phyloP scores from a whole-genome alignment of 2,329 filamentous ascomycete species.

The Lachnum nothofagi region DNA sequence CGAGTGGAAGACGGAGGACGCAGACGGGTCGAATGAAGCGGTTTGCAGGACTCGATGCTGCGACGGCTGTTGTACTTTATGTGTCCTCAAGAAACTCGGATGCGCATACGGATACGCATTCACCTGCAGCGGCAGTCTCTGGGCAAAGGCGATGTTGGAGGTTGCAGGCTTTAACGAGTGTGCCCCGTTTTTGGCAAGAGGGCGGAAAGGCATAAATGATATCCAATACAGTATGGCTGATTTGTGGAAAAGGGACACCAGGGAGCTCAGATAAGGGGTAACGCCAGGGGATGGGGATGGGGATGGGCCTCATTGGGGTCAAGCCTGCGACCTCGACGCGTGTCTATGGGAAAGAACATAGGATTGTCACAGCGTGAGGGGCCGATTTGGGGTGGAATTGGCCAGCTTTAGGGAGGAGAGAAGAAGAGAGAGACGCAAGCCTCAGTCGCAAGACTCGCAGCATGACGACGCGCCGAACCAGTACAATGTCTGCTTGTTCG shows the following conservation, averaged over 20 bases:
- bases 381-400: not conserved
- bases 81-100: conserved; percentile 30
- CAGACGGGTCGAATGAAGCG: conserved; percentile 21
- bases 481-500: not conserved
- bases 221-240: too few species aligned
- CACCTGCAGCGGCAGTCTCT: too few species aligned
- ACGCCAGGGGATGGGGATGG: conserved; percentile 3
- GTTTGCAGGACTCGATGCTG: conserved; percentile 30
- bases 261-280: too few species aligned
- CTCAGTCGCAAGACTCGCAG: not conserved
- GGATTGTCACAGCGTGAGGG: conserved; percentile 5
- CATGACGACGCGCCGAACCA: too few species aligned
- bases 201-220: conserved; percentile 27
- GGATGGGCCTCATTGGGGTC: conserved; percentile 19
- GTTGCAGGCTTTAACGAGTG: conserved; percentile 28
- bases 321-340: conserved; percentile 20
- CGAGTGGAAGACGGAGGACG: too few species aligned
- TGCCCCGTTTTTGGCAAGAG: conserved; percentile 19
- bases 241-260: too few species aligned
- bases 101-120: too few species aligned
- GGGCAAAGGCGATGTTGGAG: conserved; percentile 14
- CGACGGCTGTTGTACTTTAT: conserved; percentile 29
- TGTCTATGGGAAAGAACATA: conserved; percentile 15
- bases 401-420: conserved; percentile 10
- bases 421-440: conserved; percentile 11